Percentiles rank a stretch among this genome's conserved stretches.
Evolutionary conservation across 208 protist species (phyloP).

Genomic region (Trypanosoma avium): DNA sequence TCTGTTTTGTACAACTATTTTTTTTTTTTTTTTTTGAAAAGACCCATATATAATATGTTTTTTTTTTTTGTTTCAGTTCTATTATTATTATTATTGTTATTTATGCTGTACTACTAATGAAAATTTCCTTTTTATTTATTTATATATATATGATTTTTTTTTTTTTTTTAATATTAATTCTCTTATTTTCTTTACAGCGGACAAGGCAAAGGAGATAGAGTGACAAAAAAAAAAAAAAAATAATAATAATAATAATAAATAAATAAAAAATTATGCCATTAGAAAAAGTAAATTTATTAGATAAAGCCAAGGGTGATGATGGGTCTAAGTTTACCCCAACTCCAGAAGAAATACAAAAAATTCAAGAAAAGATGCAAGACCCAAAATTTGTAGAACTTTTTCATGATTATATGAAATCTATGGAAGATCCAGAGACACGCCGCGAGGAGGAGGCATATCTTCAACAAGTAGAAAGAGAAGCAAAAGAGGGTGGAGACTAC

Average conservation of each 20-base stretch:
- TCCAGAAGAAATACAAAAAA: conserved; percentile 68
- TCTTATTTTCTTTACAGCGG: conserved; percentile 12
- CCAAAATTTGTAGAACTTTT: conserved; percentile 87
- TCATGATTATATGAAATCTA: conserved; percentile 86
- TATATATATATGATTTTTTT: conserved; percentile 27
- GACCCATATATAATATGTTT: too few relatives aligned
- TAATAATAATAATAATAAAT: neutral
- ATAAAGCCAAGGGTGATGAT: conserved; percentile 16
- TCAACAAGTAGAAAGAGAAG: conserved; percentile 82
- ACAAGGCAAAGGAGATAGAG: neutral
- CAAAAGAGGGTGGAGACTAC: conserved; percentile 81
- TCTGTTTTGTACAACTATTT: too few relatives aligned
- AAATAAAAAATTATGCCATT: conserved; percentile 49
- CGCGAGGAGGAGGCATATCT: conserved; percentile 90
- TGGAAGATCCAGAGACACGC: conserved; percentile 83
- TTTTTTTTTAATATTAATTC: conserved; percentile 7
- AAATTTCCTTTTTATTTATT: conserved; percentile 17
- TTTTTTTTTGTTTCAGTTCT: too few relatives aligned
- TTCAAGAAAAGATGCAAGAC: conserved; percentile 88
- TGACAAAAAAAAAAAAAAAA: conserved; percentile 1
- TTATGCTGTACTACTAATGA: neutral
- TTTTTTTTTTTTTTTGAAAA: too few relatives aligned
- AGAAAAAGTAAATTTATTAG: conserved; percentile 56
- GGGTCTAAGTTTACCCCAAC: conserved; percentile 69
- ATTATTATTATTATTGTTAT: too few relatives aligned